Evolutionary conservation across 345 rosid species (phyloP).

Genomic region (Theobroma cacao): DNA sequence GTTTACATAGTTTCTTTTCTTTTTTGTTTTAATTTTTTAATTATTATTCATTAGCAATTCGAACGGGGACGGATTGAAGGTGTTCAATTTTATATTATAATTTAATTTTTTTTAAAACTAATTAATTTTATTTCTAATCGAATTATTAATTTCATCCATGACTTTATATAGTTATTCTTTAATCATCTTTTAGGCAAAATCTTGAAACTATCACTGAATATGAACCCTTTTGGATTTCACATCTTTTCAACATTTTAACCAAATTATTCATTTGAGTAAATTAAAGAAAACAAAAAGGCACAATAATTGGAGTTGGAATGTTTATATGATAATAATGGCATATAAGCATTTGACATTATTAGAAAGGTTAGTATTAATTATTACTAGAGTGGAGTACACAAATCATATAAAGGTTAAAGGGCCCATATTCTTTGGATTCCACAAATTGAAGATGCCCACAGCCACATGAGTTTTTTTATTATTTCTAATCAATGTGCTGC

Average conservation of each 20-base stretch:
- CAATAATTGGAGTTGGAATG: background rate
- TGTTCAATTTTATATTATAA: no score
- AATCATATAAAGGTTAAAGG: background rate
- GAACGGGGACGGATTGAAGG: no score
- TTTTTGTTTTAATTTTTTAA: no score
- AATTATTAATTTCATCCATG: no score
- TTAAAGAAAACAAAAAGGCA: background rate
- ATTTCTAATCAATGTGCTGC: background rate
- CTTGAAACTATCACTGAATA: no score
- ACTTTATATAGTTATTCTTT: no score
- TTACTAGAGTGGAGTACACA: background rate
- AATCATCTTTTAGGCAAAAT: no score
- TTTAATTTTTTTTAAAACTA: no score
- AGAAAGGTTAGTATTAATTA: background rate
- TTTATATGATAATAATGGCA: background rate
- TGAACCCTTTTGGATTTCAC: no score
- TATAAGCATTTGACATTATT: background rate
- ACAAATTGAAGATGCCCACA: background rate
- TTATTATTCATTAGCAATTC: no score
- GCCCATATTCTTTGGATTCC: conserved; percentile 6
- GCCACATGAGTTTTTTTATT: background rate
- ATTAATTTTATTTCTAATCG: no score
- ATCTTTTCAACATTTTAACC: background rate
- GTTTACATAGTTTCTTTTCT: background rate
- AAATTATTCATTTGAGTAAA: background rate